A percentile compares a stretch with the other conserved stretches of the same genome.
phyloP scores from a whole-genome alignment of 202 grass and related monocot genomes.

The Setaria viridis region DNA sequence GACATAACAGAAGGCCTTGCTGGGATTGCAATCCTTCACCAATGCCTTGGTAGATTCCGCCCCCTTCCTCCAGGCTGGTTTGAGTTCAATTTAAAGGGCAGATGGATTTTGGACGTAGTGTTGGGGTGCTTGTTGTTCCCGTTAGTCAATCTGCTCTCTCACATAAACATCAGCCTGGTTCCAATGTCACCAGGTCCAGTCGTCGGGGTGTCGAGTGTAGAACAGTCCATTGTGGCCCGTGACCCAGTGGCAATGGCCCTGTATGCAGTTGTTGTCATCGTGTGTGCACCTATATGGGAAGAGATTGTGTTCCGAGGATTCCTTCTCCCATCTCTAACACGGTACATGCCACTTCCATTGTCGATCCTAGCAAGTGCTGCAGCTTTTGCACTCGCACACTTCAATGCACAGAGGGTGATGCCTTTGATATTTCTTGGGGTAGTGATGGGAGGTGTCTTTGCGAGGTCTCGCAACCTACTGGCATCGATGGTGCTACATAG shows the following conservation, averaged over 20 bases:
- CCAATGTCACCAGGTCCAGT: constrained; percentile 60
- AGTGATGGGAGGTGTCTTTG: constrained; percentile 89
- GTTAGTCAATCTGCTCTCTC: constrained; percentile 85
- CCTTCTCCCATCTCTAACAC: constrained; percentile 89
- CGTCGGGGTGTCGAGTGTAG: constrained; percentile 70
- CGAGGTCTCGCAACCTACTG: constrained; percentile 77
- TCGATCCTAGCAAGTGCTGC: constrained; percentile 81
- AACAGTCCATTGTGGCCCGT: constrained; percentile 88
- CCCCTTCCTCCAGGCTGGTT: constrained; percentile 93
- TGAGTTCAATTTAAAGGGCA: constrained; percentile 75
- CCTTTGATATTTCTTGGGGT: constrained; percentile 90
- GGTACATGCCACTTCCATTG: constrained; percentile 81
- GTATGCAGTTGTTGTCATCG: constrained; percentile 82
- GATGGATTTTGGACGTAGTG: constrained; percentile 79
- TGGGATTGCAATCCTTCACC: constrained; percentile 89
- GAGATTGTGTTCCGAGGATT: constrained; percentile 98
- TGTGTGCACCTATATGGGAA: constrained; percentile 97
- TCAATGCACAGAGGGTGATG: constrained; percentile 88
- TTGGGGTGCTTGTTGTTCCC: constrained; percentile 84
- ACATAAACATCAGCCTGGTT: constrained; percentile 79
- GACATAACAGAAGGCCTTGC: constrained; percentile 87
- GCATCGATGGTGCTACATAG: constrained; percentile 91
- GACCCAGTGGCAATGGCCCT: constrained; percentile 83
- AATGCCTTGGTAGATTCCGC: constrained; percentile 82
- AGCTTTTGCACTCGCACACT: constrained; percentile 84